Evolutionary conservation across 208 protist species (phyloP), one percentile per base, ranked within the genome.

Genomic region (Wallacemonas sp.): DNA sequence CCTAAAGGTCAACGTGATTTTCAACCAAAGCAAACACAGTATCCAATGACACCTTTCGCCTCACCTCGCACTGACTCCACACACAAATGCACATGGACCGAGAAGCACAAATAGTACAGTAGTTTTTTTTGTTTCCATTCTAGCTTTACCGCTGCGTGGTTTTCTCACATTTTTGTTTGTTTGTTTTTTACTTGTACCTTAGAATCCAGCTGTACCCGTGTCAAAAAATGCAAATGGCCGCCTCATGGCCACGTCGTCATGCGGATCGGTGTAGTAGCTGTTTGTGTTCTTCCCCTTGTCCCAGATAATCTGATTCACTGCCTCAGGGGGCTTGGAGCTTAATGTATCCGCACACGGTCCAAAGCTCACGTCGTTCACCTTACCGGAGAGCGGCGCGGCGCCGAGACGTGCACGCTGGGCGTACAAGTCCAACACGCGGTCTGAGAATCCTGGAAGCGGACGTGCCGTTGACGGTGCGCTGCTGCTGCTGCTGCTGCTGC

Each of bases 171-270:
- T n/a, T n/a, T n/a, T 41, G 10, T 41, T 41, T 14, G 36, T 14
- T 41, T 41, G 36, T 0, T 41, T 7, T 41, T 41, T 7, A 16
- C 36, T 7, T 32, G 16, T n/a, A 16, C 4, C 20, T 42, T 23
- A 59, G 31, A 31, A 59, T 5, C 52, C 52, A 4, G 52, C 52
- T n/a, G 52, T 59, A 23, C 52, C 52, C 2, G 52, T 59, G 32
- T 59, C 52, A 25, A 59, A 59, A 25, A 44, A 59, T 3, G 26
- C 10, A 18, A 59, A 59, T 3, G 52, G 52, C 3, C 32, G 26
- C 16, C 52, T n/a, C 52, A 44, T 59, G 12, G 14, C 52, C 26
- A 59, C 32, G 22, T 29, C 52, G 22, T 59, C 52, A 23, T 42
- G 52, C 14, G 52, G 52, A 23, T 59, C n/a, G n/a, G 36, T 29